These are phyloP conservation scores for Russula dissimulans DNA, from an alignment of 768 basidiomycete species.

Conservation along the genomic window DNA sequence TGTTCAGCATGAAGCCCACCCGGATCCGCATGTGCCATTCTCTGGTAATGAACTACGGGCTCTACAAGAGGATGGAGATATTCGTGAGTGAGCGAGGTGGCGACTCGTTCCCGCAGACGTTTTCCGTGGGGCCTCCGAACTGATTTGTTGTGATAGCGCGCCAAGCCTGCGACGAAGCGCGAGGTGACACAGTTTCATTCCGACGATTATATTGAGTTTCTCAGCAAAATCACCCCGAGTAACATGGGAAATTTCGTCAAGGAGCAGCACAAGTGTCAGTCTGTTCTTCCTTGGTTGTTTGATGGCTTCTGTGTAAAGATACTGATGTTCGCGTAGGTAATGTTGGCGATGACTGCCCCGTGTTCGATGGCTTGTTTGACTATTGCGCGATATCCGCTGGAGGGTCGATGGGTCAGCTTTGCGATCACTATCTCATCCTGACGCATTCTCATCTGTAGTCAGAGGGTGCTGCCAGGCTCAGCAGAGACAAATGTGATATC, in stretches of 20 bases:
- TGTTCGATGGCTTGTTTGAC: slow-evolving; percentile 97
- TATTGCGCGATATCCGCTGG: slow-evolving; percentile 99
- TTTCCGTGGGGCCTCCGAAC: neutral
- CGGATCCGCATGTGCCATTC: slow-evolving; percentile 99
- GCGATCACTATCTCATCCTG: neutral
- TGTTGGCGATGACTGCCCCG: slow-evolving; percentile 97
- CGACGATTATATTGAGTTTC: slow-evolving; percentile 97
- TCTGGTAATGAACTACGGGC: slow-evolving; percentile 97
- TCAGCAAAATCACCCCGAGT: slow-evolving; percentile 85
- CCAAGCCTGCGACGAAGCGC: slow-evolving; percentile 97
- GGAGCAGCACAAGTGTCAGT: slow-evolving; percentile 91
- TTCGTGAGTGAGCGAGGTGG: slow-evolving; percentile 57
- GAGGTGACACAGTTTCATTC: slow-evolving; percentile 99
- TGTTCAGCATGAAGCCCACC: slow-evolving; percentile 85
- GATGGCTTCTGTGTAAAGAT: neutral
- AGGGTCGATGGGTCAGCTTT: slow-evolving; percentile 86
- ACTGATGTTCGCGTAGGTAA: slow-evolving; percentile 51
- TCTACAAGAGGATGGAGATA: slow-evolving; percentile 99
- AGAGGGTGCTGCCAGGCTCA: slow-evolving; percentile 97
- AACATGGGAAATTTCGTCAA: slow-evolving; percentile 92
- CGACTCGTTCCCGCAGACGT: no score
- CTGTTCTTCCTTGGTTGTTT: neutral
- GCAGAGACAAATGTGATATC: slow-evolving; percentile 96
- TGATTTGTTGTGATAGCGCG: slow-evolving; percentile 48
- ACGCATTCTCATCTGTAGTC: neutral